These are phyloP conservation scores for Leavenworthia alabamica DNA, from an alignment of 345 rosid genomes.

Conservation along the genomic window DNA sequence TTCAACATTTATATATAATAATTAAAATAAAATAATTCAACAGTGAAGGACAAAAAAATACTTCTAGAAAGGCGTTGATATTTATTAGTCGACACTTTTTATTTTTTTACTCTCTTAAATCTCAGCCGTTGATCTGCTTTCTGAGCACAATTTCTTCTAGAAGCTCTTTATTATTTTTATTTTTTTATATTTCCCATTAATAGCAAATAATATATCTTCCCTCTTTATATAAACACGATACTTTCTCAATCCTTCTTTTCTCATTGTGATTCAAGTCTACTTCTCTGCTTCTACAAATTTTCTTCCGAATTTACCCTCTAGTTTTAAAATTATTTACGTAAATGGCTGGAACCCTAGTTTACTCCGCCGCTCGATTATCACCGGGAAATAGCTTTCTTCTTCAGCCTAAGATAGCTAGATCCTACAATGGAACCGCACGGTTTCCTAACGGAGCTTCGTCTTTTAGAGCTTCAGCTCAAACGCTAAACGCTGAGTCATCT, in stretches of 20 bases:
- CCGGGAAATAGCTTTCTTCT: slow-evolving; percentile 7
- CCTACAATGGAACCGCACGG: slow-evolving; percentile 4
- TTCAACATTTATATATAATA: not conserved
- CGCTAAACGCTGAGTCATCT: slow-evolving; percentile 27
- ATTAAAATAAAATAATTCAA: not conserved
- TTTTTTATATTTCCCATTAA: too few relatives aligned
- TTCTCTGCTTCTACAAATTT: not conserved
- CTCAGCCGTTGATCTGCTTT: slow-evolving; percentile 19
- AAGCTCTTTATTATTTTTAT: too few relatives aligned
- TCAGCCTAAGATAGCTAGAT: slow-evolving; percentile 9
- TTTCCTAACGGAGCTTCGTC: slow-evolving; percentile 30
- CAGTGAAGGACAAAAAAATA: not conserved
- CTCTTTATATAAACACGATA: slow-evolving; percentile 1
- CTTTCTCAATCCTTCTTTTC: not conserved
- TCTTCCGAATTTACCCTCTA: not conserved
- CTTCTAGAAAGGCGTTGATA: slow-evolving; percentile 30
- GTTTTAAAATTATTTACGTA: too few relatives aligned
- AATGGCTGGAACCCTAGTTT: slow-evolving; percentile 26
- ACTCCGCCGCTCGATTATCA: slow-evolving; percentile 7
- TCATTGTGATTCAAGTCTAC: slow-evolving; percentile 12
- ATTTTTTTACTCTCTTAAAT: not conserved
- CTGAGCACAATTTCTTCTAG: slow-evolving; percentile 12
- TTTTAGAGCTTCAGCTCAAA: slow-evolving; percentile 13
- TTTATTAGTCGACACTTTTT: slow-evolving; percentile 18
- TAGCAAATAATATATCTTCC: too few relatives aligned